Conservation (phyloP, 139 green algal species). For the Pleodorina starrii region DNA sequence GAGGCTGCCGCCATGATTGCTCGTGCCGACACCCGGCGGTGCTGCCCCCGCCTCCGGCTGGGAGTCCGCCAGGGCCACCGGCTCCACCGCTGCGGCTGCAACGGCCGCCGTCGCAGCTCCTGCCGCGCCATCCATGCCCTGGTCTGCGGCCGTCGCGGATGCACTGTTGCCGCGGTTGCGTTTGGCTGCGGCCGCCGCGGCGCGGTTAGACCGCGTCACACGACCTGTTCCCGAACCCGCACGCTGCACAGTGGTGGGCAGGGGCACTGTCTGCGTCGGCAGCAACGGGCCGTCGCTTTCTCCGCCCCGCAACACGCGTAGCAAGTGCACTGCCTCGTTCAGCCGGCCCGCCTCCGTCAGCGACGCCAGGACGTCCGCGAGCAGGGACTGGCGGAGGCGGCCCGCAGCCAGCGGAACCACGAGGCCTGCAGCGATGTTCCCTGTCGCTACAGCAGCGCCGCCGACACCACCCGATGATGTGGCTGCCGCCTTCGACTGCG, state of each 20-base stretch:
- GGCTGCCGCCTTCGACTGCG: slow-evolving; percentile 2
- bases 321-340: not conserved
- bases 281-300: slow-evolving; percentile 16
- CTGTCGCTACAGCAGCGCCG: not conserved
- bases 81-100: not conserved
- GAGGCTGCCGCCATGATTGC: not conserved
- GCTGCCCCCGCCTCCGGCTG: not conserved
- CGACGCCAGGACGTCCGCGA: not conserved
- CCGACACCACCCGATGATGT: not conserved
- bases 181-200: not conserved
- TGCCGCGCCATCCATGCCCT: not conserved
- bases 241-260: not conserved
- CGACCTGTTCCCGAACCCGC: not conserved
- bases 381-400: slow-evolving; percentile 4
- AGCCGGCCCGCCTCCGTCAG: not conserved
- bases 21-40: not conserved
- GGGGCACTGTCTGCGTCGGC: not conserved
- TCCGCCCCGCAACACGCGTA: slow-evolving; percentile 12
- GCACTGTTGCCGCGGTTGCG: not conserved
- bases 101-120: too few relatives aligned
- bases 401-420: not conserved
- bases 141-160: not conserved
- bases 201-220: not conserved
- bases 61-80: not conserved
- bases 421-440: not conserved